Evolutionary conservation across 2,329 filamentous ascomycete genomes (phyloP), one percentile per base, ranked within the genome.

Genomic region (Fusarium annulatum): DNA sequence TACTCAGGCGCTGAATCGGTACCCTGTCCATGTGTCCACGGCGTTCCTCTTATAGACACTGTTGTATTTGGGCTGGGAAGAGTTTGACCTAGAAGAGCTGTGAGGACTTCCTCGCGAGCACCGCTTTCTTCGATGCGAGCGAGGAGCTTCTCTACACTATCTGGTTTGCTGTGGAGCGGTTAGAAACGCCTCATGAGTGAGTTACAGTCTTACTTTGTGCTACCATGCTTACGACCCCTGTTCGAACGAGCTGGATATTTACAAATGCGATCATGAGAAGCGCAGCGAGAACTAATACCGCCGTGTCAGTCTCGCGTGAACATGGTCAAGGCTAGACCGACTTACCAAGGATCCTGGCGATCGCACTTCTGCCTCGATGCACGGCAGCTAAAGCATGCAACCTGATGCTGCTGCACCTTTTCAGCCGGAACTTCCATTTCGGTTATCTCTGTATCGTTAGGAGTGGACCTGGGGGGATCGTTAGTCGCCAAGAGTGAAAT

Each of bases 381-480:
- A 33, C 65, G 65, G 21, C 65, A 68, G 33, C 64, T 68, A 21
- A 68, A 68, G 33, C 65, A 68, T 12, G 65, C 65, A 18, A 68
- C 64, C 30, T 68, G 65, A 30, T 68, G 65, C 26, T 67, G 55
- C 21, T 53, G 65, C 23, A 4, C 28, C 10, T 62, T 68, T 6
- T 55, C 65, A 30, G 48, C 23, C 16, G 55, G 16, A 14, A 2
- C 33, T 2, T 68, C 65, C 65, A 68, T 67, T 45, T 39, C 19
- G 26, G 30, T 26, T 28, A 41, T 26, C 18, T 18, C 19, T 33
- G 19, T 43, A 41, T 26, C n/a, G 19, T 49, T 26, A 15, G 7
- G 28, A 26, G 39, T 36, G 64, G 45, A 34, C 51, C 21, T 49
- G 19, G 39, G n/a, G 55, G 56, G 3, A 23, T 28, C 12, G 3